Base-by-base conservation (phyloP, 2,329 filamentous ascomycete genomes). In the Parastagonospora avenae region DNA sequence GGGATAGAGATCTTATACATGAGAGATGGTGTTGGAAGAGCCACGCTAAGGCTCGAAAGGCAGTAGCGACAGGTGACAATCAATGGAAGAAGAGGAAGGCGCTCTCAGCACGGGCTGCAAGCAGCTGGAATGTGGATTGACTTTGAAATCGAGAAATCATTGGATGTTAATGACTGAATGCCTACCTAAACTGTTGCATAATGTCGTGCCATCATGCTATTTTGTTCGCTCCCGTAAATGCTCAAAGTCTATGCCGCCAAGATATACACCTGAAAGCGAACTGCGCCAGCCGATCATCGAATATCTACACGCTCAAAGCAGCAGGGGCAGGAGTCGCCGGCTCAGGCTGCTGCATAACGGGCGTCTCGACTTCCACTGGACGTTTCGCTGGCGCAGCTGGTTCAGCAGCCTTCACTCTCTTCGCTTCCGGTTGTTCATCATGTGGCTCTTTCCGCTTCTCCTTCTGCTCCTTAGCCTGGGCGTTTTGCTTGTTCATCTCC, bases 361-460 rank as follows among this genome's bases (percentile, higher is more conserved):
- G 16, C 29, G 44, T 15, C 16, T 46, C 44, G 7, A 24, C 19
- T 24, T 24, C 19, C 5, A 5, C 19, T 24, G 19, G 19, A 5
- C 19, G 19, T 24, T 24, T 5, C 8, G 19, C 15, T 24, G 15
- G n/a, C n/a, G n/a, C n/a, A n/a, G n/a, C n/a, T 42, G 44, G 28
- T 5, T 67, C 67, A 0, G 65, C 57, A 1, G 66, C 42, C 38
- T 66, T 73, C 27, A 67, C 49, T 2, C 68, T 54, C 52, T 73
- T 73, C 2, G 62, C 55, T 24, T 59, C 57, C 4, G 58, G 55
- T 32, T 61, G 48, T 2, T 60, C 50, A n/a, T 63, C 52, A 8
- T 40, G 28, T 12, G 54, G 46, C 5, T 44, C 55, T 16, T 63
- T 59, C 8, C 58, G 42, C 50, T 64, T 62, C 42, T 60, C 63